These are phyloP conservation scores for Litsea cubeba DNA, from an alignment of 164 flowering plant species.

Conservation along the genomic window DNA sequence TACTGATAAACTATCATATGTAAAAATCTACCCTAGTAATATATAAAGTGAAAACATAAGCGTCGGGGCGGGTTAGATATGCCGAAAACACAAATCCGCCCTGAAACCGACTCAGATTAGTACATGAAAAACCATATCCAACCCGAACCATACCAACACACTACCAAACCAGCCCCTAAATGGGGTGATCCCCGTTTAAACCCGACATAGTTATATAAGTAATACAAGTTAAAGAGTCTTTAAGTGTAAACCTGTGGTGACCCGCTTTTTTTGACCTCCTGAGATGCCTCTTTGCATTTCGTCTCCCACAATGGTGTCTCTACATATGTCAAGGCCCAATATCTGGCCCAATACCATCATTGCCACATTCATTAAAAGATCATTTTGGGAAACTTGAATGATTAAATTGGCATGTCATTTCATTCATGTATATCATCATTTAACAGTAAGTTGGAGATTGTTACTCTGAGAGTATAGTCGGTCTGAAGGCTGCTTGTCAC, in stretches of 20 bases:
- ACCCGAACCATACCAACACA: no score
- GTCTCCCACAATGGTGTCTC: conserved; percentile 87
- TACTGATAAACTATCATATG: no score
- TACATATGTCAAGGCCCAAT: conserved; percentile 85
- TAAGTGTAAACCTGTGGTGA: conserved; percentile 68
- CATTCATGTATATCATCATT: background rate
- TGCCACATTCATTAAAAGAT: background rate
- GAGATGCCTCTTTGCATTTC: conserved; percentile 90
- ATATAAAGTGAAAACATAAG: no score
- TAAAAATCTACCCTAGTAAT: no score
- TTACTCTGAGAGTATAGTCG: conserved; percentile 87
- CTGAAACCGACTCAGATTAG: no score
- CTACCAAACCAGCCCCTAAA: no score
- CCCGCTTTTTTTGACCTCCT: conserved; percentile 91
- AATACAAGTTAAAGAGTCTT: background rate
- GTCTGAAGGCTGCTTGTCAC: conserved; percentile 81
- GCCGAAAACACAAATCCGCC: no score
- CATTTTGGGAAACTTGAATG: background rate
- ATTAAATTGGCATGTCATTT: background rate
- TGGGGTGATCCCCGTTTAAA: no score
- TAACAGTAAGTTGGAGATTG: conserved; percentile 5
- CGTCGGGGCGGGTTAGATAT: no score
- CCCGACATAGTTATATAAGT: no score
- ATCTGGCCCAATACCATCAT: conserved; percentile 39
- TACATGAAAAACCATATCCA: no score